Evolutionary conservation across 2,329 filamentous ascomycete species (phyloP), one percentile per base, ranked within the genome.

Genomic region (Scedosporium dehoogii): DNA sequence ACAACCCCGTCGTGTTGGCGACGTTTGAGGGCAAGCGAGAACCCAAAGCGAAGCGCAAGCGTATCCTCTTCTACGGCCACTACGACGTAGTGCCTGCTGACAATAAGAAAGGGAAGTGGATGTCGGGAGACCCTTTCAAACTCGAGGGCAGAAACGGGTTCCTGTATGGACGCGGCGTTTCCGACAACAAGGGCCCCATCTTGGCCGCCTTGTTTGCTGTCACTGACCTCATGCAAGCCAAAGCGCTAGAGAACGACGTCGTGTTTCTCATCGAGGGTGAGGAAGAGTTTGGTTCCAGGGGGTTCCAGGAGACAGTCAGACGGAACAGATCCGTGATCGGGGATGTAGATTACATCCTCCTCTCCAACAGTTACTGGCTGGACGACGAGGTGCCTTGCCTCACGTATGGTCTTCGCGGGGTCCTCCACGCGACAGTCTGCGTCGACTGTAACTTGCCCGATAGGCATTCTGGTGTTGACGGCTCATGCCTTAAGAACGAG

Each of bases 361-460:
- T 99, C 44, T 93, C 94, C 23, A 99, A 99, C 78, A 97, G 92
- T 74, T 99, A 99, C 78, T 99, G 94, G 94, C 81, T 99, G 1
- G 92, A 97, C 70, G 93, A 99, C 70, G 89, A 96, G 67, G 92
- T 96, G 2, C 94, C 94, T 0, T 99, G 94, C 72, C 77, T 99
- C 63, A 99, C 94, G 0, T 99, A 99, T 65, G 94, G 94, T 1
- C 81, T 97, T 6, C 86, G 94, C 58, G 94, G 94, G 25, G 93
- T 99, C 27, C 87, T 99, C 23, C 93, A 97, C 72, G 93, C 92
- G 4, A 96, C 91, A 0, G 83, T 97, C 5, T 89, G 92, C 65
- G 86, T 99, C 27, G 88, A 96, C 66, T 96, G 92, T 63, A 85
- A 86, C 60, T 86, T 90, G 65, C 92, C 92, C 0, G 94, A 99